Evolutionary conservation across 2,329 filamentous ascomycete species (phyloP).

Genomic region (Calonectria pseudoreteaudii): DNA sequence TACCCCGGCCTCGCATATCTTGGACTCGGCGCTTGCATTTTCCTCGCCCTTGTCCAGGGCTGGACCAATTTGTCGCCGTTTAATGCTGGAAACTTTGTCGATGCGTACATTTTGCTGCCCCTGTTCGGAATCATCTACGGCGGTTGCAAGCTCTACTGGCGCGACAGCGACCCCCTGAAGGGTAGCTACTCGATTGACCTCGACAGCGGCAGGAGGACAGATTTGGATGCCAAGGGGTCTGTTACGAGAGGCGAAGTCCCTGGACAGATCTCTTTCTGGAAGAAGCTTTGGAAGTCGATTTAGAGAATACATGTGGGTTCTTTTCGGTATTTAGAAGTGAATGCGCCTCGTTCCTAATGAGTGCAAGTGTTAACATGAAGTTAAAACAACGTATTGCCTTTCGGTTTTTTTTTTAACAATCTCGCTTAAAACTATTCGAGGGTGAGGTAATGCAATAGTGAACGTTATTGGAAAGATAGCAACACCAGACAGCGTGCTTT

Average conservation of each 20-base stretch:
- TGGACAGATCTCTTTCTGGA: slow-evolving; percentile 55
- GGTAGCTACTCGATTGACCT: slow-evolving; percentile 66
- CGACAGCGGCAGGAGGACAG: slow-evolving; percentile 64
- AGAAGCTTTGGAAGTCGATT: slow-evolving; percentile 55
- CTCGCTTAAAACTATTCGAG: neutral
- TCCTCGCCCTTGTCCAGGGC: slow-evolving; percentile 71
- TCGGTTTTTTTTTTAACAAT: neutral
- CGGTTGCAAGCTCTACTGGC: slow-evolving; percentile 65
- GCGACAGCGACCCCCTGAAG: slow-evolving; percentile 62
- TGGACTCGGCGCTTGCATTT: slow-evolving; percentile 67
- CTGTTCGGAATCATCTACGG: slow-evolving; percentile 69
- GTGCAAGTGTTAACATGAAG: neutral
- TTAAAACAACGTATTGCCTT: neutral
- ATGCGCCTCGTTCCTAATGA: neutral
- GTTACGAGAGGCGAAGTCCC: slow-evolving; percentile 47
- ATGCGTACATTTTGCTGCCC: slow-evolving; percentile 72
- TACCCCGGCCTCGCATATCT: slow-evolving; percentile 72
- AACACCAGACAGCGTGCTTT: too few species aligned
- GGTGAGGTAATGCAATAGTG: too few species aligned
- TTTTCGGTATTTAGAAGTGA: neutral
- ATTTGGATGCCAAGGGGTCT: slow-evolving; percentile 60
- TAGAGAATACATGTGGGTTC: slow-evolving; percentile 44
- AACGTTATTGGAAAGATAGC: too few species aligned
- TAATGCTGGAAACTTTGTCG: slow-evolving; percentile 68
- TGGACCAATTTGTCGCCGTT: slow-evolving; percentile 72